Conservation (phyloP, 208 protist genomes). For the Trypanosoma vivax region DNA sequence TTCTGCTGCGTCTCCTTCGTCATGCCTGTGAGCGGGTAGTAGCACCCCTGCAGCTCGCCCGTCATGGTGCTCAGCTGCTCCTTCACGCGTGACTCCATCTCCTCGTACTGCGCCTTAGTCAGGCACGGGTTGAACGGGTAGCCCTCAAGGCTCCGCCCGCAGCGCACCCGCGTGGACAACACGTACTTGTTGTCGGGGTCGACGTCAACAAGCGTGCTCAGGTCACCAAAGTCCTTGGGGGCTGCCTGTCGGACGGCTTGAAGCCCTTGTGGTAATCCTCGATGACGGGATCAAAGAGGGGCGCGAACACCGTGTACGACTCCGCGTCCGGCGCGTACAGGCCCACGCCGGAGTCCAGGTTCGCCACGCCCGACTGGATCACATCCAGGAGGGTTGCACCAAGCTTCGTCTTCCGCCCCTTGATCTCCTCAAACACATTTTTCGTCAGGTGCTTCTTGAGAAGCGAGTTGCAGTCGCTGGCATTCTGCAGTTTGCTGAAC, state of each 20-base stretch:
- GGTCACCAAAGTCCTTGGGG: conserved; percentile 31
- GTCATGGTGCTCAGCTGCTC: conserved; percentile 21
- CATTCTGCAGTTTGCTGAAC: conserved; percentile 16
- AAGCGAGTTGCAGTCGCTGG: conserved; percentile 24
- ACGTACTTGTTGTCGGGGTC: conserved; percentile 45
- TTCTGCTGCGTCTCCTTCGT: conserved; percentile 39
- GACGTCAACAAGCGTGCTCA: conserved; percentile 21
- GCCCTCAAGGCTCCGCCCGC: conserved; percentile 31
- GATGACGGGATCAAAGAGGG: conserved; percentile 41
- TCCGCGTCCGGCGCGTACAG: conserved; percentile 44
- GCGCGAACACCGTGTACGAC: conserved; percentile 33
- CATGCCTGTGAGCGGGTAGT: conserved; percentile 47
- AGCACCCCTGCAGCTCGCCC: conserved; percentile 35
- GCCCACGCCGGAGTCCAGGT: conserved; percentile 35
- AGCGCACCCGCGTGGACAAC: conserved; percentile 37
- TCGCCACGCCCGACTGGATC: conserved; percentile 42
- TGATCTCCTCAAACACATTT: conserved; percentile 30
- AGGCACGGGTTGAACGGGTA: conserved; percentile 40
- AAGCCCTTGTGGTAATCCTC: conserved; percentile 47
- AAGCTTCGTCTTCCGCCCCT: conserved; percentile 22
- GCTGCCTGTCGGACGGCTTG: conserved; percentile 32
- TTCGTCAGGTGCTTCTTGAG: conserved; percentile 37
- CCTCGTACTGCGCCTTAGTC: conserved; percentile 23
- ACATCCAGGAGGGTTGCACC: conserved; percentile 35
- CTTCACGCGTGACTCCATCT: conserved; percentile 31